A percentile compares a stretch with the other conserved stretches of the same genome.
Evolutionary conservation across 2,329 filamentous ascomycete genomes (phyloP).

Genomic region (Atkinsonella hypoxylon): DNA sequence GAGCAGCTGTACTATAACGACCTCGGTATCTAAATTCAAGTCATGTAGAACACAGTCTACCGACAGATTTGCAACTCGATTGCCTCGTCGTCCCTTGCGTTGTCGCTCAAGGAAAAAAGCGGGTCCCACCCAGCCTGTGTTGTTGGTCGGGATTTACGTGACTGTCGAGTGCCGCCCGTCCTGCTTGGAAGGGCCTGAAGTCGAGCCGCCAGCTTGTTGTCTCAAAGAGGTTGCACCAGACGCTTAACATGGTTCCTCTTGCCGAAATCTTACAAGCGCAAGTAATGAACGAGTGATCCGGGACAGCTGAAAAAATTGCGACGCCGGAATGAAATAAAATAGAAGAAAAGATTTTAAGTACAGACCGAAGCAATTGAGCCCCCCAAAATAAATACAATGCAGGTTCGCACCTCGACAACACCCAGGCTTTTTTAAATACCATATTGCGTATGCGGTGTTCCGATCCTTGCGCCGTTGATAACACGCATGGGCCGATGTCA

Average conservation of each 20-base stretch:
- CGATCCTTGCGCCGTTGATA: conserved; percentile 6
- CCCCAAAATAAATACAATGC: neutral
- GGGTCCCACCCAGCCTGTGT: too few relatives aligned
- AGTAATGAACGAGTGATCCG: too few relatives aligned
- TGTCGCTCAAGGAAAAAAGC: neutral
- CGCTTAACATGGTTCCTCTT: too few relatives aligned
- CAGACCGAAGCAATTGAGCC: neutral
- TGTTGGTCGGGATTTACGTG: neutral
- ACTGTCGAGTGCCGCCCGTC: too few relatives aligned
- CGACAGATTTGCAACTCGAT: too few relatives aligned
- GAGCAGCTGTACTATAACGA: too few relatives aligned
- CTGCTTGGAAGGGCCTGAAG: neutral
- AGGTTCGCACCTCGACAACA: conserved; percentile 16
- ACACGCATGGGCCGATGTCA: neutral
- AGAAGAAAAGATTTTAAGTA: neutral
- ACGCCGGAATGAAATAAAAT: neutral
- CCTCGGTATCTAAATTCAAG: too few relatives aligned
- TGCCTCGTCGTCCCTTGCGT: neutral
- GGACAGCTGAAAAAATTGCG: too few relatives aligned
- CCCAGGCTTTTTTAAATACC: conserved; percentile 12
- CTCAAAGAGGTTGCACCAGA: too few relatives aligned
- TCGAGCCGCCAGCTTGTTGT: neutral
- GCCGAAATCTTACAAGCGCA: too few relatives aligned
- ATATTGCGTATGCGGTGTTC: conserved; percentile 10
- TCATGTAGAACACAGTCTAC: too few relatives aligned